phyloP scores from a whole-genome alignment of 228 moss, liverwort and hornwort genomes.

The Sphagnum magellanicum region DNA sequence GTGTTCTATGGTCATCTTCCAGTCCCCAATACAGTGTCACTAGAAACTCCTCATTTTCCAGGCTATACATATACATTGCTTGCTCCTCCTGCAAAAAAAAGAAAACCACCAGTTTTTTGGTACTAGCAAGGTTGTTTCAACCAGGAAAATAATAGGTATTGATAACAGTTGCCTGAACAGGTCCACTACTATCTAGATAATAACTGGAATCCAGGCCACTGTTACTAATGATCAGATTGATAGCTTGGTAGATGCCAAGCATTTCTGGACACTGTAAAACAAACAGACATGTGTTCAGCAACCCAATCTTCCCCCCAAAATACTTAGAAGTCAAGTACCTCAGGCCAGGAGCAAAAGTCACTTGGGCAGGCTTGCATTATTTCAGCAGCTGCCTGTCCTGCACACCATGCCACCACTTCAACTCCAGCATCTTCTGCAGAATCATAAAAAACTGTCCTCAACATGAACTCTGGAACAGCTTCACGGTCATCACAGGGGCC shows the following conservation, averaged over 20 bases:
- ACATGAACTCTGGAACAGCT: conserved; percentile 22
- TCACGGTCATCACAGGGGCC: conserved; percentile 27
- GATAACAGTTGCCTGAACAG: background rate
- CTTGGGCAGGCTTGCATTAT: conserved; percentile 39
- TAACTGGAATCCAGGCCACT: background rate
- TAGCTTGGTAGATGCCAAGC: background rate
- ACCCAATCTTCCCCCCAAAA: too few relatives aligned
- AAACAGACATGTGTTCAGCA: background rate
- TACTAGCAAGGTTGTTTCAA: background rate
- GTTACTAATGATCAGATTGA: background rate
- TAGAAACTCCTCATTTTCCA: conserved; percentile 38
- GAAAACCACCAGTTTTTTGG: background rate
- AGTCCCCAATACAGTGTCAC: conserved; percentile 42
- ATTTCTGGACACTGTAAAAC: too few relatives aligned
- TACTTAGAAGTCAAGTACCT: conserved; percentile 10
- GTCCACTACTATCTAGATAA: background rate
- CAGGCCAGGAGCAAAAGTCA: conserved; percentile 35
- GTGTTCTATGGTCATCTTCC: conserved; percentile 26
- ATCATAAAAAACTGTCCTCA: conserved; percentile 28
- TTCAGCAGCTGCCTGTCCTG: conserved; percentile 44
- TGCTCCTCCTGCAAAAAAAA: conserved; percentile 34
- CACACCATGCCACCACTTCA: conserved; percentile 30
- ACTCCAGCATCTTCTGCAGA: conserved; percentile 28
- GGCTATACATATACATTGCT: conserved; percentile 39
- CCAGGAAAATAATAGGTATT: background rate